phyloP scores from a whole-genome alignment of 2,329 filamentous ascomycete species.

The Phoma sp. region DNA sequence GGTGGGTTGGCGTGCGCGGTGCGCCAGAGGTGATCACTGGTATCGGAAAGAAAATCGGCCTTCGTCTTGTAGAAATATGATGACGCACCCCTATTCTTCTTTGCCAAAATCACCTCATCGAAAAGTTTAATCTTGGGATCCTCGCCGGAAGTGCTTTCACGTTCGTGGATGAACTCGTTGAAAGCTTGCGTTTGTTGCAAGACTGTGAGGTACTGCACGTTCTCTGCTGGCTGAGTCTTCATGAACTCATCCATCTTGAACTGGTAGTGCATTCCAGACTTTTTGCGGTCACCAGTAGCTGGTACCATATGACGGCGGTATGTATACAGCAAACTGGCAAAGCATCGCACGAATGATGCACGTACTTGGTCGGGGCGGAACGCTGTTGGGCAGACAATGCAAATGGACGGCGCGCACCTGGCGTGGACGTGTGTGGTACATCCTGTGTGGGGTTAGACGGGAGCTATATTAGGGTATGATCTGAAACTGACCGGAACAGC shows the following conservation, averaged over 20 bases:
- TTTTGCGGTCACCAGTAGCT: constrained; percentile 66
- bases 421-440: constrained; percentile 64
- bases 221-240: constrained; percentile 67
- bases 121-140: constrained; percentile 76
- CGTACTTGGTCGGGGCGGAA: constrained; percentile 71
- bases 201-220: constrained; percentile 67
- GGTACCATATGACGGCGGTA: constrained; percentile 69
- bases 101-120: constrained; percentile 83
- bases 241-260: constrained; percentile 73
- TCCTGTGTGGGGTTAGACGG: constrained; percentile 48
- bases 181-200: constrained; percentile 73
- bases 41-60: constrained; percentile 71
- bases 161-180: constrained; percentile 84
- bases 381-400: constrained; percentile 69
- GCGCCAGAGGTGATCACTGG: constrained; percentile 79
- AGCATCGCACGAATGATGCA: constrained; percentile 71
- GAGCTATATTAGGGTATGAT: constrained; percentile 5
- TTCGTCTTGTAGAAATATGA: constrained; percentile 67
- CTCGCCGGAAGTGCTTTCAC: constrained; percentile 68
- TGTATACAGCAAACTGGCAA: constrained; percentile 71
- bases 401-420: constrained; percentile 65
- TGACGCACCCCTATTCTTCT: constrained; percentile 71
- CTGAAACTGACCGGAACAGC: constrained; percentile 62
- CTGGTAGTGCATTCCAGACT: constrained; percentile 65
- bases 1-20: constrained; percentile 65